Conservation (phyloP, 768 basidiomycete genomes). For the Naematelia encephala region DNA sequence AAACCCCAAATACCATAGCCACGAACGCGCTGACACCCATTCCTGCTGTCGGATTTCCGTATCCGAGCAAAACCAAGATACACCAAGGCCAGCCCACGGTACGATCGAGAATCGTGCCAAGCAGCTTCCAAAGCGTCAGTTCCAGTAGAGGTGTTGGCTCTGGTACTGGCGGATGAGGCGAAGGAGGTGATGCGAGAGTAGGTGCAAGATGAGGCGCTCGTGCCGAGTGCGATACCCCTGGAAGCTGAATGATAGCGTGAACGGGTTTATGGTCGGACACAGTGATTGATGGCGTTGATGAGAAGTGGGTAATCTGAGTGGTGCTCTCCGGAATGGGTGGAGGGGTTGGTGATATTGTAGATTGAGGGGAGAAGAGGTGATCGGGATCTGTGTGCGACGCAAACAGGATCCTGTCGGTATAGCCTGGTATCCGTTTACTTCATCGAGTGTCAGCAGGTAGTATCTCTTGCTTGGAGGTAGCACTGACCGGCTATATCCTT, state of each 20-base stretch:
- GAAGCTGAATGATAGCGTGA: slow-evolving; percentile 66
- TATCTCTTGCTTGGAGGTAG: neutral
- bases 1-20: slow-evolving; percentile 42
- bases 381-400: slow-evolving; percentile 63
- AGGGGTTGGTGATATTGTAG: slow-evolving; percentile 8
- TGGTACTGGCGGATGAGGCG: slow-evolving; percentile 27
- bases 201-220: slow-evolving; percentile 41
- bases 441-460: slow-evolving; percentile 10
- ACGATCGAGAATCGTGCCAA: slow-evolving; percentile 68
- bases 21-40: slow-evolving; percentile 36
- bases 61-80: slow-evolving; percentile 68
- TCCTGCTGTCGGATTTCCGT: slow-evolving; percentile 57
- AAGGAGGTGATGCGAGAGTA: slow-evolving; percentile 54
- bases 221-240: slow-evolving; percentile 41
- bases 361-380: slow-evolving; percentile 38
- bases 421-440: slow-evolving; percentile 72
- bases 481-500: slow-evolving; percentile 68
- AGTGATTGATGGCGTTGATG: slow-evolving; percentile 57
- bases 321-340: slow-evolving; percentile 54
- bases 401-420: slow-evolving; percentile 91
- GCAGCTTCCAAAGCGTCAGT: slow-evolving; percentile 51
- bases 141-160: slow-evolving; percentile 22
- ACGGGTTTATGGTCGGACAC: slow-evolving; percentile 96
- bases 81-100: slow-evolving; percentile 77
- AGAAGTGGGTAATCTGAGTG: slow-evolving; percentile 52